Evolutionary conservation across 2,329 filamentous ascomycete genomes (phyloP), one percentile per base, ranked within the genome.

Genomic region (Clonostachys rhizophaga): DNA sequence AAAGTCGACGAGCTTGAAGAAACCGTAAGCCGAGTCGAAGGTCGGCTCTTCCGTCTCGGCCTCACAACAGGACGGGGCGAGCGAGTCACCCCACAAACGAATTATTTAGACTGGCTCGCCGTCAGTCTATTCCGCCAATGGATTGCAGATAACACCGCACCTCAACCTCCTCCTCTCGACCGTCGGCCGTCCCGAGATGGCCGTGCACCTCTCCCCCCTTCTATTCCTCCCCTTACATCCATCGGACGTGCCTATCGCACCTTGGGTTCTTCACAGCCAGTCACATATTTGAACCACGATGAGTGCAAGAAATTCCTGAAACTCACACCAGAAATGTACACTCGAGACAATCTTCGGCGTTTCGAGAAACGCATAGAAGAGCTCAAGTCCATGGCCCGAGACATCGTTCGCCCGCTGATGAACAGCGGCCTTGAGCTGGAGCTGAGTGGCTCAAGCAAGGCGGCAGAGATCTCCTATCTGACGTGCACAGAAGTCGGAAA

Each of bases 1-100:
- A 96, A 96, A 66, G 90, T 94, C 6, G 90, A 95, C 55, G 91
- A 96, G 64, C 75, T 96, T 16, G 87, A 91, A 52, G 91, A 96
- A 58, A 77, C 84, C 8, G 89, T 95, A 52, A 79, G 83, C 35
- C 84, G 87, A 30, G 79, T 94, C 18, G 92, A 96, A 61, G 83
- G 84, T 17, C 85, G 86, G 46, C 79, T 97, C 12, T 95, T 95
- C 68, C 81, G 91, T 11, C 72, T 96, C 7, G 89, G 79, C 1
- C 75, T 96, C 9, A 88, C 83, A 5, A 96, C 87, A 17, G 80
- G 83, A 11, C 76, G 85, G 52, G 92, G 91, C 46, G 91, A 96
- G 61, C 81, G 90, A 46, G 87, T 96, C 41, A 86, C 78, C 4
- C 92, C 92, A 0, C 73, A 75, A 17, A 94, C 86, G 44, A 84